Percentiles rank a stretch among this genome's conserved stretches.
These are phyloP conservation scores for Aspergillus alliaceus DNA, from an alignment of 2,329 filamentous ascomycete species.

Conservation along the genomic window DNA sequence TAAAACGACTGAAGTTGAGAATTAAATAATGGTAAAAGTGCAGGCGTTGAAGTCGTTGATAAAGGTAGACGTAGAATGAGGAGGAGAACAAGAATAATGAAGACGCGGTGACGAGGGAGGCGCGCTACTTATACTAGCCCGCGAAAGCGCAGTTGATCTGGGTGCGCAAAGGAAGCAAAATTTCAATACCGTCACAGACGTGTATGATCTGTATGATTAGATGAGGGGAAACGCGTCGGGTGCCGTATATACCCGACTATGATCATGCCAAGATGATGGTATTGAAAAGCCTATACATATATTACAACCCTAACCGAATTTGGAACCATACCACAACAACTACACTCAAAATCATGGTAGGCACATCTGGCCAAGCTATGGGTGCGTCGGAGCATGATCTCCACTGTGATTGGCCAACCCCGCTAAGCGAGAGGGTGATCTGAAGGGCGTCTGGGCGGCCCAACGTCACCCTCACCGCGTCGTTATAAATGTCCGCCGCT, in stretches of 20 bases:
- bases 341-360: constrained; percentile 13
- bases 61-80: constrained; percentile 33
- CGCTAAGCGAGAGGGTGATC: constrained; percentile 49
- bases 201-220: constrained; percentile 51
- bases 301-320: constrained; percentile 32
- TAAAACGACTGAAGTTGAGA: constrained; percentile 32
- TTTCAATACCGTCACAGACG: constrained; percentile 44
- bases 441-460: constrained; percentile 39
- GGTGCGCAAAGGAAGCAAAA: constrained; percentile 43
- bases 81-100: constrained; percentile 31
- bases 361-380: constrained; percentile 14
- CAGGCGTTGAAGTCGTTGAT: constrained; percentile 5
- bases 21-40: constrained; percentile 20
- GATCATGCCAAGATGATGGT: constrained; percentile 23
- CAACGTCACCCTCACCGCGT: constrained; percentile 45
- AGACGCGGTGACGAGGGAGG: constrained; percentile 43
- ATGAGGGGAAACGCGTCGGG: constrained; percentile 23
- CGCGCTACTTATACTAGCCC: constrained; percentile 47
- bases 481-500: constrained; percentile 45
- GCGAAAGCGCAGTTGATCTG: constrained; percentile 46
- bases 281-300: constrained; percentile 16
- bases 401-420: constrained; percentile 41
- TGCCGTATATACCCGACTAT: constrained; percentile 1
- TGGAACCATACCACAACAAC: constrained; percentile 14
- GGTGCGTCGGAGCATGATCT: constrained; percentile 31